phyloP scores from a whole-genome alignment of 768 basidiomycete genomes.

The Tulasnella sp. region DNA sequence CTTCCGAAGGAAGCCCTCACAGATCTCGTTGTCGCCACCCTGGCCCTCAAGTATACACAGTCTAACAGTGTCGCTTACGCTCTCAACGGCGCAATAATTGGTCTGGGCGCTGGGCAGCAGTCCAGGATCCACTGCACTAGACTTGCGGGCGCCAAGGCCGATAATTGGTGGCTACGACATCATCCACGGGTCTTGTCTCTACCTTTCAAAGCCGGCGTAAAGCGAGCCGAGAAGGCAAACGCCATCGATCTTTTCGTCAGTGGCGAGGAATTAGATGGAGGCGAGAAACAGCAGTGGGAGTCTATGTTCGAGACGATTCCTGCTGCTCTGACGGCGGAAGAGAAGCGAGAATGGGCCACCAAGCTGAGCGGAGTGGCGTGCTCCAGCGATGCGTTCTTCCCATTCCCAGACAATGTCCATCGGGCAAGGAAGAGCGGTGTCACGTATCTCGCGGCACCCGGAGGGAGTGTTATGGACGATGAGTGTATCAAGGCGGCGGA shows the following conservation, averaged over 20 bases:
- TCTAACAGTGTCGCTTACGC: constrained; percentile 98
- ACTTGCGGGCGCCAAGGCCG: constrained; percentile 94
- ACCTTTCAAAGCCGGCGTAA: constrained; percentile 94
- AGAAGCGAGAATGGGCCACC: constrained; percentile 62
- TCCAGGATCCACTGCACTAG: constrained; percentile 99
- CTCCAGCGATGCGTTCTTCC: constrained; percentile 98
- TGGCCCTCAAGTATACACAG: constrained; percentile 97
- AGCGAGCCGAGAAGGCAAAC: constrained; percentile 97
- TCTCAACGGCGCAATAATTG: constrained; percentile 81
- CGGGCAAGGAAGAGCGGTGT: constrained; percentile 87
- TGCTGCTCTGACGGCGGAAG: constrained; percentile 49
- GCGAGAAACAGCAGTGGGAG: constrained; percentile 89
- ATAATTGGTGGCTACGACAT: constrained; percentile 98
- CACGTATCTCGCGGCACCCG: constrained; percentile 80
- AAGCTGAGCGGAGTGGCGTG: constrained; percentile 81
- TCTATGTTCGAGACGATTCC: constrained; percentile 68
- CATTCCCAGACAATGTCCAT: constrained; percentile 97
- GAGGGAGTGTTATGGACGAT: constrained; percentile 93
- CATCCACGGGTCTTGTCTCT: constrained; percentile 86
- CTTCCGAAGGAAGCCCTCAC: constrained; percentile 64
- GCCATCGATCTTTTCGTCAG: constrained; percentile 95
- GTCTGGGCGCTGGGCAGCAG: constrained; percentile 95
- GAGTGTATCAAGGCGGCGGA: constrained; percentile 96
- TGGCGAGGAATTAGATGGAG: constrained; percentile 77
- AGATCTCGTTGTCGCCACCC: constrained; percentile 93